phyloP scores from a whole-genome alignment of 306 rosid species.

The Dalbergia oliveri region DNA sequence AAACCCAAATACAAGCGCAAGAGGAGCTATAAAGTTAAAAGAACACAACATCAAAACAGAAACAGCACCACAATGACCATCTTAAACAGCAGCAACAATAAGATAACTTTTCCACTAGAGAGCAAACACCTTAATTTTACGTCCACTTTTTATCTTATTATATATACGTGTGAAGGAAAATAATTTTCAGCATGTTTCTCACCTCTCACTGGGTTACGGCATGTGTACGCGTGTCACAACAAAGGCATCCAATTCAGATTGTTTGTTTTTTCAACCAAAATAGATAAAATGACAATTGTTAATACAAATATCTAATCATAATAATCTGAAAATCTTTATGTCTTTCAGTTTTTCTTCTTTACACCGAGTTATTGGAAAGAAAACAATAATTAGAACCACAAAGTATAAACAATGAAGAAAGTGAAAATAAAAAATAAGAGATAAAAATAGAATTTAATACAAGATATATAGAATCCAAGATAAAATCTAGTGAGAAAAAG shows the following conservation, averaged over 20 bases:
- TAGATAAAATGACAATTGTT: neutral
- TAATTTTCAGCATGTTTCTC: neutral
- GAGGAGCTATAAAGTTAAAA: too few species aligned
- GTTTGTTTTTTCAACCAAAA: neutral
- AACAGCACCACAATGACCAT: too few species aligned
- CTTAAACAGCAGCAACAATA: too few species aligned
- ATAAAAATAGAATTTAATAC: conserved; percentile 22
- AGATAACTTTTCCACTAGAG: too few species aligned
- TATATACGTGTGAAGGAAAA: neutral
- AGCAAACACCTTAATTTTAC: neutral
- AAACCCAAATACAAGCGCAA: too few species aligned
- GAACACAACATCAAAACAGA: too few species aligned
- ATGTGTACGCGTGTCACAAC: neutral
- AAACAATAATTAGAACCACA: neutral
- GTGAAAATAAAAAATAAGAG: neutral
- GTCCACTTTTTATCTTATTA: neutral
- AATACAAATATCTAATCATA: neutral
- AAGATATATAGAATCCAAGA: conserved; percentile 50
- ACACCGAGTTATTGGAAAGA: neutral
- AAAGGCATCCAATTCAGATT: neutral
- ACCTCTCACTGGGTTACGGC: neutral
- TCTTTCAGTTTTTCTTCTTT: neutral
- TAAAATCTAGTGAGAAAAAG: conserved; percentile 47
- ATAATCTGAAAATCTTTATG: neutral
- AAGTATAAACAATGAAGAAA: neutral